A percentile compares a stretch with the other conserved stretches of the same genome.
phyloP scores from a whole-genome alignment of 179 eudicot species.

The Beta lomatogona region DNA sequence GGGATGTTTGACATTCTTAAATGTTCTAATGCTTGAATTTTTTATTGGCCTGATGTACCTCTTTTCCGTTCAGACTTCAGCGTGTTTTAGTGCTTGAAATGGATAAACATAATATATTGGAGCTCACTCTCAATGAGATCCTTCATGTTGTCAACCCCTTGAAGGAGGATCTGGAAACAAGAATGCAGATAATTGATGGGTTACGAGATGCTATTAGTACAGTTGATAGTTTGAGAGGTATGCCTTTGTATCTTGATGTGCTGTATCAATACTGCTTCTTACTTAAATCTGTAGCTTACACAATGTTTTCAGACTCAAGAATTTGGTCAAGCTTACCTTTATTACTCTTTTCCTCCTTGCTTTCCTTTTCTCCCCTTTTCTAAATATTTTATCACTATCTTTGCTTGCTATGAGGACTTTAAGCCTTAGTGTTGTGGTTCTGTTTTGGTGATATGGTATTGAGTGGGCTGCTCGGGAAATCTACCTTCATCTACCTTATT shows the following conservation, averaged over 20 bases:
- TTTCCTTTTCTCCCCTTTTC: background rate
- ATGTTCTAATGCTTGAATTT: background rate
- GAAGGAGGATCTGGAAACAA: slow-evolving; percentile 53
- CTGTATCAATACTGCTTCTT: background rate
- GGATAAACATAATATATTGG: slow-evolving; percentile 45
- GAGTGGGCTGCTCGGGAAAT: background rate
- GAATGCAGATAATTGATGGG: slow-evolving; percentile 60
- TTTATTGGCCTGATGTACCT: background rate
- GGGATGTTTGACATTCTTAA: background rate
- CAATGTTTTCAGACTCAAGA: background rate
- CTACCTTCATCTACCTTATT: background rate
- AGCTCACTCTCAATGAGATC: slow-evolving; percentile 50
- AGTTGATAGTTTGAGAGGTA: slow-evolving; percentile 88
- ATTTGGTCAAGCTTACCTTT: background rate
- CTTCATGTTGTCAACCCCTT: slow-evolving; percentile 61
- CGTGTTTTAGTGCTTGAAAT: slow-evolving; percentile 21
- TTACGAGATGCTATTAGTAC: slow-evolving; percentile 52
- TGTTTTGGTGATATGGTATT: background rate
- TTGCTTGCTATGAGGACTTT: background rate
- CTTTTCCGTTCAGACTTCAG: background rate
- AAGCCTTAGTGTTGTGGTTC: background rate
- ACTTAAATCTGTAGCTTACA: background rate
- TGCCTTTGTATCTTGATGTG: slow-evolving; percentile 7
- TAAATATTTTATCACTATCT: background rate
- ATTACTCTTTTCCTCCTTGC: background rate